Evolutionary conservation across 164 flowering plant species (phyloP).

Genomic region (Akebia trifoliata): DNA sequence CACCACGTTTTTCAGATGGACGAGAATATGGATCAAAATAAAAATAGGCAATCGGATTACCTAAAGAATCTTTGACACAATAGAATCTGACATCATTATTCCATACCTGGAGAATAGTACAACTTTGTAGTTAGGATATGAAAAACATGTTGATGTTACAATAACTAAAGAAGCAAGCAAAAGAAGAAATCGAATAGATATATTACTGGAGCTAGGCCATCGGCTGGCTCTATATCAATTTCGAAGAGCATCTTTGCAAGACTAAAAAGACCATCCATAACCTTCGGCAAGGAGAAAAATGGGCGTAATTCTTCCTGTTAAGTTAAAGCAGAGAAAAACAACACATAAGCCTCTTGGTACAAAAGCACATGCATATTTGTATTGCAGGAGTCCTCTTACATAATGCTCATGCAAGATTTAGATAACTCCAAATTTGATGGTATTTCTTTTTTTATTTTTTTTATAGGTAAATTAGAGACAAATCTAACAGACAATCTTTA

Average conservation of each 20-base stretch:
- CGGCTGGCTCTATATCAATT: constrained; percentile 71
- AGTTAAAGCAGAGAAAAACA: constrained; percentile 7
- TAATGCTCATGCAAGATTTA: no score
- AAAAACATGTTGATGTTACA: constrained; percentile 2
- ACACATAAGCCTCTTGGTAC: constrained; percentile 3
- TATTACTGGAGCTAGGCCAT: constrained; percentile 89
- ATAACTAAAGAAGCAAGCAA: constrained; percentile 8
- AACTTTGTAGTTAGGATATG: not conserved
- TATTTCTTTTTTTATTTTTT: no score
- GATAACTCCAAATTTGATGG: no score
- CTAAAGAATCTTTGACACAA: constrained; percentile 69
- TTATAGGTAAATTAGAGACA: no score
- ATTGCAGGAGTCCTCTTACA: no score
- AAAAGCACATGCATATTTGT: not conserved
- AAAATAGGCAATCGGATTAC: constrained; percentile 86
- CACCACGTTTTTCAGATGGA: constrained; percentile 91
- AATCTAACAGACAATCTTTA: no score
- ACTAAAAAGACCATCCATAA: constrained; percentile 92
- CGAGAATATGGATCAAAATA: constrained; percentile 98
- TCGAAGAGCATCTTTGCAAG: constrained; percentile 86
- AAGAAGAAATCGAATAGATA: constrained; percentile 9
- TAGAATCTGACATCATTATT: constrained; percentile 79
- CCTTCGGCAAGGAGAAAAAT: constrained; percentile 90
- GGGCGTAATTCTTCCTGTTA: constrained; percentile 92
- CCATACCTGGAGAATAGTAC: constrained; percentile 63